Percentiles rank a stretch among this genome's conserved stretches.
These are phyloP conservation scores for Trypanosoma avium DNA, from an alignment of 208 protist genomes.

Conservation along the genomic window DNA sequence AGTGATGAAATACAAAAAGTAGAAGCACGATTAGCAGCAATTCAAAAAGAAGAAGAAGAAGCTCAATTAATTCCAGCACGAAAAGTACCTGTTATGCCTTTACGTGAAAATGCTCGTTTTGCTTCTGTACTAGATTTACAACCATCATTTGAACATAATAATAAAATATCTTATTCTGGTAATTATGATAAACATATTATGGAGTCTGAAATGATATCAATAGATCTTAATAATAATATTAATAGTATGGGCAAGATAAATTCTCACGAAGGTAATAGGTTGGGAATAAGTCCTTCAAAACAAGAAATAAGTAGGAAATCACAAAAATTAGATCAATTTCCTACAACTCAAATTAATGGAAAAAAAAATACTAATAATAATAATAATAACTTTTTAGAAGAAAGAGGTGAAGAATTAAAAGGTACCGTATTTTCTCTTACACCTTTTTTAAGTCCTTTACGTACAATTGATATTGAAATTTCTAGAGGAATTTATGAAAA, in stretches of 20 bases:
- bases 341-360: too few species aligned
- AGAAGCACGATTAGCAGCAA: slow-evolving; percentile 21
- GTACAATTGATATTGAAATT: slow-evolving; percentile 33
- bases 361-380: too few species aligned
- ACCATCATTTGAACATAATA: too few species aligned
- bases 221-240: neutral
- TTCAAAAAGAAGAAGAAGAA: slow-evolving; percentile 26
- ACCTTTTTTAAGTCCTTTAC: slow-evolving; percentile 21
- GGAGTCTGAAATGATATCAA: too few species aligned
- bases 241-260: neutral
- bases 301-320: too few species aligned
- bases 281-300: neutral
- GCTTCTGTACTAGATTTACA: neutral
- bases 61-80: neutral
- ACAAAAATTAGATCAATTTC: too few species aligned
- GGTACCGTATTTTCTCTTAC: slow-evolving; percentile 27
- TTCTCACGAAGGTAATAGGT: too few species aligned
- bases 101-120: neutral
- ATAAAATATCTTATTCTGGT: too few species aligned
- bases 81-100: neutral
- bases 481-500: slow-evolving; percentile 17
- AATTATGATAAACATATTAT: too few species aligned
- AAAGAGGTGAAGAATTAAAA: too few species aligned
- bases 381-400: too few species aligned
- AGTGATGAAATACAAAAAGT: slow-evolving; percentile 32